These are phyloP conservation scores for Fusarium solani-melongenae DNA, from an alignment of 2,329 filamentous ascomycete genomes.

Conservation along the genomic window DNA sequence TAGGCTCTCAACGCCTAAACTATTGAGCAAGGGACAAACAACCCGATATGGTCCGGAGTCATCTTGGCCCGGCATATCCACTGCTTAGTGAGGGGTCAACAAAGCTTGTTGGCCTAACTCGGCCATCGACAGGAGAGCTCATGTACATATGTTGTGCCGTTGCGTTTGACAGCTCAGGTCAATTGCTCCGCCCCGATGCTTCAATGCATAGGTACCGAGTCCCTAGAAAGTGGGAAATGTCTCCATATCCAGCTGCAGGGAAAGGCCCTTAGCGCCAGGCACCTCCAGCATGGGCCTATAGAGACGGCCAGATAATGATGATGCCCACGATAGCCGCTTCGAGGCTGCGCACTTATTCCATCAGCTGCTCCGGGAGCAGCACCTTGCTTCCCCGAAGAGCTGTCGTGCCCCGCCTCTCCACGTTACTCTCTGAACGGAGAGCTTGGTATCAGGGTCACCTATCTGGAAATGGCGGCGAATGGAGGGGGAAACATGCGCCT, in stretches of 20 bases:
- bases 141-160: background rate
- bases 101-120: background rate
- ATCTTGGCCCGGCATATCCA: background rate
- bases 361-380: constrained; percentile 36
- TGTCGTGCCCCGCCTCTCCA: constrained; percentile 35
- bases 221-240: constrained; percentile 16
- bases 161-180: constrained; percentile 5
- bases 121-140: background rate
- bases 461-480: constrained; percentile 9
- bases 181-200: constrained; percentile 19
- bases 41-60: background rate
- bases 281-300: constrained; percentile 26
- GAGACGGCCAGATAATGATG: constrained; percentile 16
- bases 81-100: constrained; percentile 2
- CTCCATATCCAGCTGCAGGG: constrained; percentile 30
- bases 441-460: constrained; percentile 7
- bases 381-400: constrained; percentile 39
- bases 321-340: constrained; percentile 25
- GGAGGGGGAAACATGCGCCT: background rate
- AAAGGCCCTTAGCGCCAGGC: constrained; percentile 39
- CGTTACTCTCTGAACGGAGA: constrained; percentile 17
- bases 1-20: constrained; percentile 4
- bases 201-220: constrained; percentile 10
- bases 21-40: constrained; percentile 6
- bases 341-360: constrained; percentile 39